Base-by-base conservation (phyloP, 768 basidiomycete genomes). In the Panaeolus cyanescens region DNA sequence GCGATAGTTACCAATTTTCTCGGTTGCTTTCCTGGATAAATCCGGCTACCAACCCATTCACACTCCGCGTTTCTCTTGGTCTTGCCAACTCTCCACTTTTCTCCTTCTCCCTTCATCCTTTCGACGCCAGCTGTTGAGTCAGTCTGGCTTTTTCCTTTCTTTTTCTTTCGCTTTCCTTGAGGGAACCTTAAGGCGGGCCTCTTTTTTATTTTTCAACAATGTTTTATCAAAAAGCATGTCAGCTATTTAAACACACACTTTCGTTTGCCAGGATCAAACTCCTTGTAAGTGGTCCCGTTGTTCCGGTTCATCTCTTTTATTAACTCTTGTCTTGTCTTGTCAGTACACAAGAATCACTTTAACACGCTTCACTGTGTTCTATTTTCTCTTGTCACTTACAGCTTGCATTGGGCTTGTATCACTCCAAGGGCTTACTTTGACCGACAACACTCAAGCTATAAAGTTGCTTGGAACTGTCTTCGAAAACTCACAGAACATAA, bases 301-400 rank as follows among this genome's bases (percentile, higher is more conserved):
- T 20, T 37, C 13, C 12, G 36, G 36, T 37, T 37, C 12, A 13
- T 13, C 12, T 37, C 13, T 10, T 13, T 4, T 37, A 37, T 37
- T 37, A 4, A 40, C 4, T 19, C 3, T 7, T 42, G 9, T 9
- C 25, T 28, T 50, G 4, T 34, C 7, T 20, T 59, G 32, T 7
- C 30, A 60, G 85, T 82, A 79, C 63, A 69, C 77, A 32, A 76
- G 81, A 61, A 74, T 84, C 55, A 85, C 82, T 6, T 66, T 82
- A 33, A 83, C 80, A n/a, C 80, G 76, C 9, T 79, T 76, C 67
- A 85, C 83, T 32, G 74, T 78, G 4, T 63, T 75, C 33, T 87
- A 83, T 68, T 81, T 84, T 66, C 69, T 79, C 37, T 71, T 85
- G 59, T 77, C 81, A 30, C 63, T 86, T 45, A 45, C 76, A 28